Conservation (phyloP, 176 grass and related monocot species). For the Poa annua region DNA sequence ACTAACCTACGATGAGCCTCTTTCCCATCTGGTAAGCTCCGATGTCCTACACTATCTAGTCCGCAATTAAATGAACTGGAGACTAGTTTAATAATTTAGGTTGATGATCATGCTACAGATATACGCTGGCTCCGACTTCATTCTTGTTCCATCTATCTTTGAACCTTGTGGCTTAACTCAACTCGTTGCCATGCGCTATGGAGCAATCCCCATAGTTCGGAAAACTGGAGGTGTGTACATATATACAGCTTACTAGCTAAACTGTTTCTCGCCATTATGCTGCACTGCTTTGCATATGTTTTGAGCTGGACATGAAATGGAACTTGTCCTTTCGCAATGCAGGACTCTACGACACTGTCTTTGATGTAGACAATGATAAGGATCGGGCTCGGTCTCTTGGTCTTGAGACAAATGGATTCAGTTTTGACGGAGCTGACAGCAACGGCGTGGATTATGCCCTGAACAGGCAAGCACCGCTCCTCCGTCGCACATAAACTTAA, state of each 20-base stretch:
- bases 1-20: conserved; percentile 85
- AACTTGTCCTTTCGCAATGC: background rate
- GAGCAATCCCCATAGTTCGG: conserved; percentile 79
- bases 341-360: conserved; percentile 92
- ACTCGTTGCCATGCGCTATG: conserved; percentile 89
- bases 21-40: conserved; percentile 79
- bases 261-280: background rate
- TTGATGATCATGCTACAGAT: conserved; percentile 52
- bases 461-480: conserved; percentile 57
- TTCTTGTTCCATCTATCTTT: conserved; percentile 88
- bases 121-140: conserved; percentile 89
- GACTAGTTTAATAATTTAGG: conserved; percentile 9
- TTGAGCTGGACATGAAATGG: background rate
- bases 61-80: background rate
- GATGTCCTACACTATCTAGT: background rate
- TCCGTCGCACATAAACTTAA: background rate
- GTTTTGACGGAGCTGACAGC: conserved; percentile 73
- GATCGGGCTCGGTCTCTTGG: conserved; percentile 59
- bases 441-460: conserved; percentile 64
- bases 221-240: conserved; percentile 82
- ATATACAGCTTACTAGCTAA: background rate
- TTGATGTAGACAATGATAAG: conserved; percentile 80
- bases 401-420: conserved; percentile 87
- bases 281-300: background rate
- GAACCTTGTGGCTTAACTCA: conserved; percentile 94